A percentile compares a stretch with the other conserved stretches of the same genome.
phyloP scores from a whole-genome alignment of 305 asterid genomes.

The Fraxinus baroniana region DNA sequence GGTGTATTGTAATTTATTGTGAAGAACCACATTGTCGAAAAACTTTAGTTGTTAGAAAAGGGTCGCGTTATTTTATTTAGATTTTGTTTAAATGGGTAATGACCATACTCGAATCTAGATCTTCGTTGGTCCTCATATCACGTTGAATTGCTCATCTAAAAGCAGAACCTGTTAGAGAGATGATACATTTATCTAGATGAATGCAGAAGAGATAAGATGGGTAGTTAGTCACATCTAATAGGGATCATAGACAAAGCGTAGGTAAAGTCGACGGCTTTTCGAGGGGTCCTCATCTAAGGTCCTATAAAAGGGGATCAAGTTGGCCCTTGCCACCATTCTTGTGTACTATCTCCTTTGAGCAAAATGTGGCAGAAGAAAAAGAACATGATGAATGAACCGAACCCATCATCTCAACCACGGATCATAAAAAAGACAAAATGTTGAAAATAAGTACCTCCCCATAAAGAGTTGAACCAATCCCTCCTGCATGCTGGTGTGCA shows the following conservation, averaged over 20 bases:
- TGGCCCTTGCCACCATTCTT: not conserved
- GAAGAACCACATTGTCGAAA: not conserved
- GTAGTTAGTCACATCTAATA: not conserved
- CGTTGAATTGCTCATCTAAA: not conserved
- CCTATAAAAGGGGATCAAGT: not conserved
- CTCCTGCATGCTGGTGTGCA: slow-evolving; percentile 48
- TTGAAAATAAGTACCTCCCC: slow-evolving; percentile 36
- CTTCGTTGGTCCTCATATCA: not conserved
- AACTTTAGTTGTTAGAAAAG: not conserved
- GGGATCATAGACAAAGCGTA: not conserved
- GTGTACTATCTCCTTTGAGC: not conserved
- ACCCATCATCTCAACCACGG: not conserved
- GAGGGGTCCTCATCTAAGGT: not conserved
- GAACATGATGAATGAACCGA: not conserved
- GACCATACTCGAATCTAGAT: not conserved
- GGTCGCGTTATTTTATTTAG: not conserved
- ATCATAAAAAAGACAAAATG: not conserved
- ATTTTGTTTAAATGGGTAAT: not conserved
- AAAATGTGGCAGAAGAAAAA: not conserved
- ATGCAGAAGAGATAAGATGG: not conserved
- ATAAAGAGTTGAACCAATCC: slow-evolving; percentile 41
- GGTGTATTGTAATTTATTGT: not conserved
- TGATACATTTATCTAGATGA: not conserved
- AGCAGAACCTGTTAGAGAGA: not conserved
- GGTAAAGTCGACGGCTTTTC: not conserved